Conservation (phyloP, 2,329 filamentous ascomycete species). For the Botrytis hyacinthi region DNA sequence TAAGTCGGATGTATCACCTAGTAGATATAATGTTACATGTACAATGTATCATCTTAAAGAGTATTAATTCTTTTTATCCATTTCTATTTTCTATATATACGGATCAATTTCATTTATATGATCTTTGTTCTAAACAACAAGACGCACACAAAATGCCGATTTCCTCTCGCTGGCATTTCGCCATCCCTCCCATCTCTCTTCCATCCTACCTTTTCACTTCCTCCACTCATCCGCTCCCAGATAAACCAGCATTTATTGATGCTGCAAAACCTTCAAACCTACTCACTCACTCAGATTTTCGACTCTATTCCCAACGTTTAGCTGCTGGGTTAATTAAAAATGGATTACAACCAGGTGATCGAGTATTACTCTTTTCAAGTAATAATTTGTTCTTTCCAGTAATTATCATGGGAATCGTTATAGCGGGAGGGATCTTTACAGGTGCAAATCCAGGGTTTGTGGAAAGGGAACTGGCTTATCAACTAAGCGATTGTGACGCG, state of each 20-base stretch:
- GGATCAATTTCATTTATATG: neutral
- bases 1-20: neutral
- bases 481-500: slow-evolving; percentile 69
- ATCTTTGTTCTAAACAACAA: neutral
- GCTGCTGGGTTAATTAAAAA: slow-evolving; percentile 63
- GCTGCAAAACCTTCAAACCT: slow-evolving; percentile 64
- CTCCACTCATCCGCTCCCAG: slow-evolving; percentile 44
- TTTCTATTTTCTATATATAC: neutral
- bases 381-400: slow-evolving; percentile 57
- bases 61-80: neutral
- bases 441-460: slow-evolving; percentile 60
- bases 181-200: slow-evolving; percentile 44
- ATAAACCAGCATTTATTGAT: slow-evolving; percentile 57
- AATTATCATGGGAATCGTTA: slow-evolving; percentile 53
- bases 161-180: slow-evolving; percentile 30
- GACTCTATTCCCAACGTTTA: slow-evolving; percentile 69
- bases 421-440: slow-evolving; percentile 52
- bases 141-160: slow-evolving; percentile 31
- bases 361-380: slow-evolving; percentile 53
- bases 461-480: slow-evolving; percentile 69
- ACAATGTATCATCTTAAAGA: neutral
- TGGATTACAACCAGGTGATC: slow-evolving; percentile 57
- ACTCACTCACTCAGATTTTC: slow-evolving; percentile 62
- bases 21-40: neutral
- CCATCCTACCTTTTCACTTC: slow-evolving; percentile 57